Conservation (phyloP, 345 rosid species). For the Heritiera fomes region DNA sequence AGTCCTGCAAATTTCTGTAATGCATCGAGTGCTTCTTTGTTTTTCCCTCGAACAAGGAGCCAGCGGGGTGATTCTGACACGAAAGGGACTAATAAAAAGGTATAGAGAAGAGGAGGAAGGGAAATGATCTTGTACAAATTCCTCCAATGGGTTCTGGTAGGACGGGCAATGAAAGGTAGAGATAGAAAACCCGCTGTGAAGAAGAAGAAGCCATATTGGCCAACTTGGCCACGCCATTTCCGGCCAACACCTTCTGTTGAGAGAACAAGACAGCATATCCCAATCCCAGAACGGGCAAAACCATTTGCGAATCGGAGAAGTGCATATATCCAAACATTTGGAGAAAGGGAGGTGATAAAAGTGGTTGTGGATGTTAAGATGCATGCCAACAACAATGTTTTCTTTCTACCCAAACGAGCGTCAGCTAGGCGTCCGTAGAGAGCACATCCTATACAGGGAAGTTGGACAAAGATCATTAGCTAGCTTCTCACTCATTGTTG, state of each 20-base stretch:
- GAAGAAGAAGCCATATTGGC: constrained; percentile 76
- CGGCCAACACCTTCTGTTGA: constrained; percentile 68
- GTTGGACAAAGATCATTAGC: background rate
- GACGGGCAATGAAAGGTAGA: constrained; percentile 60
- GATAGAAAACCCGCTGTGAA: constrained; percentile 69
- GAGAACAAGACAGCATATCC: constrained; percentile 70
- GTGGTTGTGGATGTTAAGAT: constrained; percentile 50
- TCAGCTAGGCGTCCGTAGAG: constrained; percentile 62
- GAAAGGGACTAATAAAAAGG: constrained; percentile 44
- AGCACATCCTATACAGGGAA: constrained; percentile 52
- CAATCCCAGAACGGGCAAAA: constrained; percentile 58
- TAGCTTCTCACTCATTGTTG: background rate
- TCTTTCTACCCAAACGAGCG: constrained; percentile 60
- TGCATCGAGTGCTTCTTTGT: constrained; percentile 54
- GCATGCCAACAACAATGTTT: constrained; percentile 49
- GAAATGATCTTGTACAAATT: constrained; percentile 51
- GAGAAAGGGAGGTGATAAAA: constrained; percentile 65
- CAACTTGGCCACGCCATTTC: constrained; percentile 76
- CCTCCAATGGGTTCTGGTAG: constrained; percentile 64
- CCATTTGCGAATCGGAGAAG: constrained; percentile 68
- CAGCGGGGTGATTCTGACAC: constrained; percentile 81
- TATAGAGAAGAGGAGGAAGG: constrained; percentile 49
- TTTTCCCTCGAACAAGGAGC: constrained; percentile 56
- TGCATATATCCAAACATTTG: constrained; percentile 65
- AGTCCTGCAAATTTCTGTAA: constrained; percentile 44